Evolutionary conservation across 2,329 filamentous ascomycete species (phyloP).

Genomic region (Bipolaris cookei): DNA sequence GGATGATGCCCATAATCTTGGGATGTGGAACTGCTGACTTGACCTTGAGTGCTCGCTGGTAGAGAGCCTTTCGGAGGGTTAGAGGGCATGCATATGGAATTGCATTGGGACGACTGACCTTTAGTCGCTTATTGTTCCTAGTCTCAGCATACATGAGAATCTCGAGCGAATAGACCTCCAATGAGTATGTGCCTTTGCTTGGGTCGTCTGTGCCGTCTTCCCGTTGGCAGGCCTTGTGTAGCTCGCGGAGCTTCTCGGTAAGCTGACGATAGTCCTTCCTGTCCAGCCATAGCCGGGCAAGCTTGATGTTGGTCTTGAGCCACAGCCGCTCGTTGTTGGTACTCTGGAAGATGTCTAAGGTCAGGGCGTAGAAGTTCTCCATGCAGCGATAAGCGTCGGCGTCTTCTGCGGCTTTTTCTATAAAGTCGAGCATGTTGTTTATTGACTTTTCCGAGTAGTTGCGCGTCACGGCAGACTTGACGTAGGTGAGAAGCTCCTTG

Average conservation of each 20-base stretch:
- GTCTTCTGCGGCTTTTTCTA: constrained; percentile 84
- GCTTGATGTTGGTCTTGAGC: constrained; percentile 98
- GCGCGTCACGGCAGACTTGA: constrained; percentile 93
- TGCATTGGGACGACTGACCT: constrained; percentile 56
- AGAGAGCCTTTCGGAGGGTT: constrained; percentile 65
- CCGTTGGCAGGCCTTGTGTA: constrained; percentile 86
- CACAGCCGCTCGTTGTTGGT: constrained; percentile 97
- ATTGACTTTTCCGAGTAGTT: constrained; percentile 99
- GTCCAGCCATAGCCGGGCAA: constrained; percentile 88
- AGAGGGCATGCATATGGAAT: constrained; percentile 30
- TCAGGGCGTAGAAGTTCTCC: constrained; percentile 94
- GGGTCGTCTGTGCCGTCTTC: constrained; percentile 89
- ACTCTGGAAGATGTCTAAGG: constrained; percentile 91
- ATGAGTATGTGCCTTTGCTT: constrained; percentile 92
- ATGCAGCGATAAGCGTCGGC: constrained; percentile 78
- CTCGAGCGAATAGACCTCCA: constrained; percentile 95
- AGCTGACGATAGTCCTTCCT: constrained; percentile 85
- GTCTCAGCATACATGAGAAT: constrained; percentile 99
- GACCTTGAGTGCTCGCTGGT: constrained; percentile 88
- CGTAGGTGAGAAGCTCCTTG: constrained; percentile 92
- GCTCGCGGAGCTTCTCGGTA: constrained; percentile 81
- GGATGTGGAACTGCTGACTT: constrained; percentile 97
- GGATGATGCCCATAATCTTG: constrained; percentile 98
- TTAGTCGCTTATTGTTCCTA: constrained; percentile 95
- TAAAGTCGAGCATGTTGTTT: constrained; percentile 98